Conservation (phyloP, 768 basidiomycete genomes). For the Suillus cothurnatus region DNA sequence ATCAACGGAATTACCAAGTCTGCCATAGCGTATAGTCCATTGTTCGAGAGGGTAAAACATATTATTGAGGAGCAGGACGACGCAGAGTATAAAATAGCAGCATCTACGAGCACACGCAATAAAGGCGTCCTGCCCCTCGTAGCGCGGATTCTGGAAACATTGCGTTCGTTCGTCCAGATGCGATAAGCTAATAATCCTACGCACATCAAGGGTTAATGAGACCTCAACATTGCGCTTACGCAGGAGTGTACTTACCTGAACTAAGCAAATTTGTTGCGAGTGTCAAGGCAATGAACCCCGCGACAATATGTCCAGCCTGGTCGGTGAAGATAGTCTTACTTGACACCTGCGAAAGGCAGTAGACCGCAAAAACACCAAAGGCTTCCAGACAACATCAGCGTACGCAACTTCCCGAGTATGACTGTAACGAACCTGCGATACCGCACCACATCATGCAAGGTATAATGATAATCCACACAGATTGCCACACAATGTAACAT, state of each 20-base stretch:
- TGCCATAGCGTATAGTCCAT: conserved; percentile 5
- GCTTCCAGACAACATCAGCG: neutral
- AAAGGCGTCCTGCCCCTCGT: neutral
- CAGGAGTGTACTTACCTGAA: neutral
- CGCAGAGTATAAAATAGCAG: conserved; percentile 8
- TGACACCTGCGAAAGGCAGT: neutral
- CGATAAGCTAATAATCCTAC: neutral
- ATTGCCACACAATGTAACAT: conserved; percentile 19
- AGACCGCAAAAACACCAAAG: neutral
- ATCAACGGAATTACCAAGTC: neutral
- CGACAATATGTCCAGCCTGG: neutral
- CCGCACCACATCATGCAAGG: conserved; percentile 9
- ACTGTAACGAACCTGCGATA: conserved; percentile 9
- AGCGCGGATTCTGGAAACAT: neutral
- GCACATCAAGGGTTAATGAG: neutral
- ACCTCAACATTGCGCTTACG: neutral
- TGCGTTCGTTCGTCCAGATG: neutral
- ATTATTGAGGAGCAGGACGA: conserved; percentile 9
- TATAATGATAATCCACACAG: conserved; percentile 12
- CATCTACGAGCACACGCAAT: neutral
- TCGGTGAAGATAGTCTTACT: neutral
- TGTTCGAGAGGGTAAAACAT: conserved; percentile 3
- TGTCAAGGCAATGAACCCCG: neutral
- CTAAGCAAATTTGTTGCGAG: neutral
- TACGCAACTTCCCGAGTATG: neutral